These are phyloP conservation scores for Sarocladiaceae sp. DNA, from an alignment of 2,329 filamentous ascomycete species.

Conservation along the genomic window DNA sequence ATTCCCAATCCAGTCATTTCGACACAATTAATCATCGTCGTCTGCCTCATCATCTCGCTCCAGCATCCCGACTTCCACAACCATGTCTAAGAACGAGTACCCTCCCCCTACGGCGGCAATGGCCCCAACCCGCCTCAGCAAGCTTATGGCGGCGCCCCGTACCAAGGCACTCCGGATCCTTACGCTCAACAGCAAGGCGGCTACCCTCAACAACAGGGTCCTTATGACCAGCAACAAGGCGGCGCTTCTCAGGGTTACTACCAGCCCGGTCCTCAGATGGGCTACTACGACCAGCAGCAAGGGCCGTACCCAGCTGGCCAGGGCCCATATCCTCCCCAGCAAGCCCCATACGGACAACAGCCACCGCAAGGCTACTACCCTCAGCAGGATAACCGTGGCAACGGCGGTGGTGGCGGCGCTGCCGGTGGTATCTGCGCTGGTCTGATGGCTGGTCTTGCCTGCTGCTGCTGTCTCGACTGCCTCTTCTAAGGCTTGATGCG, in stretches of 20 bases:
- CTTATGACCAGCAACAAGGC: conserved; percentile 17
- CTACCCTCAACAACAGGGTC: too few species aligned
- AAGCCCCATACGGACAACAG: conserved; percentile 31
- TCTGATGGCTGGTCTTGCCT: conserved; percentile 47
- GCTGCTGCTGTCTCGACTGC: conserved; percentile 55
- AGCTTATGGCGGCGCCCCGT: conserved; percentile 36
- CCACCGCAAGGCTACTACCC: conserved; percentile 30
- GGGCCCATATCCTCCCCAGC: conserved; percentile 22
- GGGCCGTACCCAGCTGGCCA: conserved; percentile 16
- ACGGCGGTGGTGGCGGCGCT: conserved; percentile 4
- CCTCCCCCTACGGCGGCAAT: conserved; percentile 47
- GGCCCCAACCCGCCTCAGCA: conserved; percentile 35
- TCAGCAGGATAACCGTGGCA: conserved; percentile 20
- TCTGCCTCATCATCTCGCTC: background rate
- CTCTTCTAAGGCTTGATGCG: conserved; percentile 40
- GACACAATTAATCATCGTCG: background rate
- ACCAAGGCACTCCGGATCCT: conserved; percentile 22
- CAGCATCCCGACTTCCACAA: conserved; percentile 11
- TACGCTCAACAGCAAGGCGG: conserved; percentile 22
- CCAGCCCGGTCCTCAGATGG: conserved; percentile 25
- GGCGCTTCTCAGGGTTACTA: conserved; percentile 20
- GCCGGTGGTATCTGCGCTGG: conserved; percentile 35
- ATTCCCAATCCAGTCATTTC: background rate
- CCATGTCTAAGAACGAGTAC: conserved; percentile 41
- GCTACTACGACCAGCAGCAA: conserved; percentile 23